Base-by-base conservation (phyloP, 2,329 filamentous ascomycete species). In the Talaromyces marneffei region DNA sequence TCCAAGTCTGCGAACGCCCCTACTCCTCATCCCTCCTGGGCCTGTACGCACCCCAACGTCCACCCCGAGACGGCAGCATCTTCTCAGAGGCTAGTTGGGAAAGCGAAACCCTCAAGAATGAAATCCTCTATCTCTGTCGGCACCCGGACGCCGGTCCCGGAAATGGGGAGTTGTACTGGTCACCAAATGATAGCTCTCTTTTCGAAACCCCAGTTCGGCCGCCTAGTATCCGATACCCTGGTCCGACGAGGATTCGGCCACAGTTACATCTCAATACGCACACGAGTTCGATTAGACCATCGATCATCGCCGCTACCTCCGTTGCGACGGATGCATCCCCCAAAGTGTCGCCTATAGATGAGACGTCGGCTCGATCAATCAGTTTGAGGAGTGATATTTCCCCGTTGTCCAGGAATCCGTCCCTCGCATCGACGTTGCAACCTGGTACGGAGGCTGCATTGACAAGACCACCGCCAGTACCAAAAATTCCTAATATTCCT, bases 11-110 rank as follows among this genome's bases (percentile, higher is more conserved):
- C 53, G 69, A 73, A 56, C 68, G 73, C 25, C 72, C 74, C 31
- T 76, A 75, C 56, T 71, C 75, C 39, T 68, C 75, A 3, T 76
- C 74, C 0, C 63, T 77, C 16, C 63, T 76, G 25, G 74, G 74
- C 0, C 65, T 77, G 6, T 75, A 74, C 62, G 68, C 64, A 35
- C 69, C 65, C 40, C 67, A 60, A 18, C 59, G 57, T 27, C 48
- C 64, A 18, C 56, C 56, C 4, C 67, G 67, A 29, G 66, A 73
- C 33, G 69, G 67, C 27, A 74, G 72, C 46, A 68, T 74, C 29
- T 64, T 69, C 25, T 74, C 74, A 0, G 67, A 66, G 0, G 68
- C 72, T 25, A 76, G 71, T 63, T 69, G 73, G 64, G 70, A 71
- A 40, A 75, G 73, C 42, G 71, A 75, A n/a, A 72, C 70, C 3